Base-by-base conservation (phyloP, 208 protist species). In the Angomonas desouzai region DNA sequence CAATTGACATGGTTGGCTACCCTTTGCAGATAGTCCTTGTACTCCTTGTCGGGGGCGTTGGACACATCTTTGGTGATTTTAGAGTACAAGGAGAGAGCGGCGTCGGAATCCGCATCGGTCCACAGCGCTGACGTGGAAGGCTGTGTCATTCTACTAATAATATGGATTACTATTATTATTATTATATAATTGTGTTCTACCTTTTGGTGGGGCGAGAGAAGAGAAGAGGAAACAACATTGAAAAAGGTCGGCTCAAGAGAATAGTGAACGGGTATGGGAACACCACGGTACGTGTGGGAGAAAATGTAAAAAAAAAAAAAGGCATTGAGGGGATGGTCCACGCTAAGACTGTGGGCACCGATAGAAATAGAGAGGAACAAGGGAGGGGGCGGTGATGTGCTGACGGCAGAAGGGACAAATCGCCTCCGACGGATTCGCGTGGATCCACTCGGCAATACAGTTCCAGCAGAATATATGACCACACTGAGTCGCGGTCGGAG, bases 381-480 rank as follows among this genome's bases (percentile, higher is more conserved):
- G 72, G 10, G 85, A 84, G 62, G 82, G 74, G 16, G 79, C 48
- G 25, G 84, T 88, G 67, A 95, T 91, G 60, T 69, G 82, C 66
- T 92, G 81, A 4, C 89, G 74, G 66, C 89, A 95, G 61, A 95
- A 87, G n/a, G 89, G 89, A 51, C 89, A 95, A 1, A 86, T 68
- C 0, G 86, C 86, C 28, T 89, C 80, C 13, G 79, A 69, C 16
- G 85, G 74, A 57, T 86, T 91, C n/a, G 83, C 85, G 53, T 77
- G 85, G 56, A 92, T 91, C 82, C 84, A 93, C 68, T 91, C 85
- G 23, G 82, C 73, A 32, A 93, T 82, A 64, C 89, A 95, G n/a
- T 71, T 66, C 87, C 89, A 95, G 68, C 89, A 95, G 62, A 93
- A 95, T 7, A 93, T 77, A 61, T 95, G 89, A 1, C 89, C 89